Base-by-base conservation (phyloP, 345 rosid genomes). In the Salix exigua region DNA sequence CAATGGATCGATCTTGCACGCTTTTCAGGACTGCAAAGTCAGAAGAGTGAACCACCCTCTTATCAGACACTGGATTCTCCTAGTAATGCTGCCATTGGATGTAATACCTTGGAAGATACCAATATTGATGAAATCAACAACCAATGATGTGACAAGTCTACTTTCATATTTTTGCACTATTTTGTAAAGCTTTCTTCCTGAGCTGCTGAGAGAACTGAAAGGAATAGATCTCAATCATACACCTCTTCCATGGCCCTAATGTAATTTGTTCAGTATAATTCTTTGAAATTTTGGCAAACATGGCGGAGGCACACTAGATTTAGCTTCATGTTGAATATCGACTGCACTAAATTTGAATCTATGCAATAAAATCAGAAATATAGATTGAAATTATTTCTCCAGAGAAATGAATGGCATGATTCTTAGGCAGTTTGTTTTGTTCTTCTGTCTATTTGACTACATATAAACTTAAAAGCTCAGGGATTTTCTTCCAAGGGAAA, bases 1-100 rank as follows among this genome's bases (percentile, higher is more conserved):
- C 98, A 94, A 94, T 92, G 98, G 98, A 55, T 94, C 68, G 98
- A 94, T 83, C 97, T 94, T 70, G 98, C 98, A 33, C 91, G 94
- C 55, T 86, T 82, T 76, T 86, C 93, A 19, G 98, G 94, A 51
- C 85, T 94, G 82, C 97, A 94, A 83, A 80, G 89, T 77, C 83
- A 80, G 81, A 92, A 86, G 79, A 82, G 73, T 30, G 79, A 78
- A 58, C 26, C 79, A 70, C 68, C 89, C 33, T 61, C 92, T 70
- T 70, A 82, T 79, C 75, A 82, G 78, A 75, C 83, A 58, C 78
- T 86, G 31, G 91, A 85, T 74, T 73, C 82, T 72, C 75, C 91
- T 44, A 81, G 50, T 68, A 76, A 82, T 26, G 77, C 84, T 73
- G 83, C 83, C 63, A 73, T 82, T 69, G 95, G 78, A 79, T 88